These are phyloP conservation scores for Pythium sp. DNA, from an alignment of 352 stramenopile species.

Conservation along the genomic window DNA sequence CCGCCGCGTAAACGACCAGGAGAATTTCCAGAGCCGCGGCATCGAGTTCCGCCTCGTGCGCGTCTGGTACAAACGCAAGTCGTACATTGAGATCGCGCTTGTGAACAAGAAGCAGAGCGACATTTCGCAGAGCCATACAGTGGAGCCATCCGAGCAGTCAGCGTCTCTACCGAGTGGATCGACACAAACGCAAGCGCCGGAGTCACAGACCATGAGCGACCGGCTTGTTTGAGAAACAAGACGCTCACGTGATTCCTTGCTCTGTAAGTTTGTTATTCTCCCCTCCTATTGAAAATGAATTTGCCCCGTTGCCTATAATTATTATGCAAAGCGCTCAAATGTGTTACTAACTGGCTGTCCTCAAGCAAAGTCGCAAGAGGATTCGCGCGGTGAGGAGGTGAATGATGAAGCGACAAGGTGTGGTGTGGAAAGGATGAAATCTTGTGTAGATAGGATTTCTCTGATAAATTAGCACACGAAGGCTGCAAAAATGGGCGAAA, in stretches of 20 bases:
- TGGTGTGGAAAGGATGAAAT: background rate
- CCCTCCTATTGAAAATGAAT: background rate
- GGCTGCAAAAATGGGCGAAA: slow-evolving; percentile 1
- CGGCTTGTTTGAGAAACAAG: slow-evolving; percentile 9
- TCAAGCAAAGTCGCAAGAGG: background rate
- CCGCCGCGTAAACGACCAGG: slow-evolving; percentile 64
- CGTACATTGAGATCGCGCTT: slow-evolving; percentile 58
- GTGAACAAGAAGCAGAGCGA: background rate
- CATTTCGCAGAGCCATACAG: background rate
- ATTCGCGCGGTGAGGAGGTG: background rate
- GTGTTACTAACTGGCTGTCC: background rate
- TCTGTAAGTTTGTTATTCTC: background rate
- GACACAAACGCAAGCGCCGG: slow-evolving; percentile 1
- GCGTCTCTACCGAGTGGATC: background rate
- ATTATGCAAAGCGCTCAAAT: background rate
- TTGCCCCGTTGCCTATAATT: background rate
- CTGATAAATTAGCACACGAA: background rate
- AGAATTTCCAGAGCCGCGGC: slow-evolving; percentile 49
- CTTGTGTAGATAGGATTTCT: background rate
- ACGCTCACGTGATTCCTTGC: background rate
- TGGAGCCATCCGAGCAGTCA: background rate
- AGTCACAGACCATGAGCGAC: slow-evolving; percentile 18
- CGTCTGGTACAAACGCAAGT: slow-evolving; percentile 66
- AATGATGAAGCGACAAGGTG: background rate
- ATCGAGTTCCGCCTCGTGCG: slow-evolving; percentile 68